A percentile compares a stretch with the other conserved stretches of the same genome.
Conservation (phyloP, 257 asterid species). For the Echites panduratus region DNA sequence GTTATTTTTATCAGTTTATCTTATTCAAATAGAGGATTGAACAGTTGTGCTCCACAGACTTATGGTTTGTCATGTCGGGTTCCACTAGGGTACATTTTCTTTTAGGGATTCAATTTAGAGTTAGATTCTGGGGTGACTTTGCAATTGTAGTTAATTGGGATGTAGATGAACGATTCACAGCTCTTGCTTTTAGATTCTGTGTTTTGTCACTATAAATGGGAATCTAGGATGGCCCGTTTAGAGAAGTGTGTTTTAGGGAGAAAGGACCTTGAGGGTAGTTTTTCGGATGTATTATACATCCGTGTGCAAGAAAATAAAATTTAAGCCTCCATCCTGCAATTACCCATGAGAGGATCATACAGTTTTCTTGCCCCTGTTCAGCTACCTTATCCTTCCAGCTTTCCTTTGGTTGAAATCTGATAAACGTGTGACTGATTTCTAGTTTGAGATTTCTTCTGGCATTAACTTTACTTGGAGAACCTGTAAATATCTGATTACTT, state of each 20-base stretch:
- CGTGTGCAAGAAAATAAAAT: not conserved
- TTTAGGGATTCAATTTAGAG: not conserved
- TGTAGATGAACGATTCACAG: not conserved
- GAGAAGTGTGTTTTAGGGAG: not conserved
- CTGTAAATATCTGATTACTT: not conserved
- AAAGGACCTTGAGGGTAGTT: not conserved
- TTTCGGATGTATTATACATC: no score
- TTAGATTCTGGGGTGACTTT: not conserved
- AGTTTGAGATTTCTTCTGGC: not conserved
- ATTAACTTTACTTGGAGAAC: not conserved
- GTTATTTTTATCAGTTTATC: not conserved
- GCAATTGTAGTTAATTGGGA: not conserved
- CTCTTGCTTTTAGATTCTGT: not conserved
- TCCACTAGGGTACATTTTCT: conserved; percentile 8
- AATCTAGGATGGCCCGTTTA: not conserved
- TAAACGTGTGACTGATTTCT: not conserved
- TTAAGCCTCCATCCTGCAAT: not conserved
- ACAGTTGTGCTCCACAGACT: not conserved
- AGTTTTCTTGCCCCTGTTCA: not conserved
- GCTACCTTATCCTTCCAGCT: not conserved
- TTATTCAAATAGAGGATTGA: not conserved
- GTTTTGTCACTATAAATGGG: not conserved
- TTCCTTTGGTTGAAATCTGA: not conserved
- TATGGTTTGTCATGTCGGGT: not conserved
- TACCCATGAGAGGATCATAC: not conserved